Percentiles rank a stretch among this genome's conserved stretches.
Conservation (phyloP, 176 grass and related monocot genomes). For the Ensete glaucum region DNA sequence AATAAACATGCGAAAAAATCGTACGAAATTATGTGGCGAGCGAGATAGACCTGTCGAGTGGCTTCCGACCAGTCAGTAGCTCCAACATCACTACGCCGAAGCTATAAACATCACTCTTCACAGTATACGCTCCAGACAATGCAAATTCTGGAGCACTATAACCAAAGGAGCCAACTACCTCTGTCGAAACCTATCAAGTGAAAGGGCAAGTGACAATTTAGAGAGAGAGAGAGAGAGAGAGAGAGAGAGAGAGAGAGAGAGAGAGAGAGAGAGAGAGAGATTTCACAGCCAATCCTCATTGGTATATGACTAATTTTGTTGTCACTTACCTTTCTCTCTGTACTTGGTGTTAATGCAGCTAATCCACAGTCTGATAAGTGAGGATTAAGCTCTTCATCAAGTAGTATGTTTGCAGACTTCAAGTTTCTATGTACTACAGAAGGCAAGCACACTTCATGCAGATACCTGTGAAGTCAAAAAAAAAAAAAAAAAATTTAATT, state of each 20-base stretch:
- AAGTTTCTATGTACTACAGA: conserved; percentile 91
- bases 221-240: not conserved
- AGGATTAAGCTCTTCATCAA: conserved; percentile 92
- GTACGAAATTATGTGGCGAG: conserved; percentile 3
- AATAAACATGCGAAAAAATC: not conserved
- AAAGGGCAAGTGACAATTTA: not conserved
- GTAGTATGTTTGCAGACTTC: conserved; percentile 90
- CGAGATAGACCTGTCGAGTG: conserved; percentile 67
- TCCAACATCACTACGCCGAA: conserved; percentile 99
- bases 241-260: not conserved
- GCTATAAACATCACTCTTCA: conserved; percentile 98
- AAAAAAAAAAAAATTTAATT: not conserved
- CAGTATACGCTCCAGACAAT: conserved; percentile 93
- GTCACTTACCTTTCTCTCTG: conserved; percentile 68
- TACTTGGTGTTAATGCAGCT: conserved; percentile 79
- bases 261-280: not conserved
- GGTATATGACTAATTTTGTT: not conserved
- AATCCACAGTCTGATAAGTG: conserved; percentile 93
- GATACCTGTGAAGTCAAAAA: conserved; percentile 38
- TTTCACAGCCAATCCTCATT: not conserved
- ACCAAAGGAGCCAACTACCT: conserved; percentile 89
- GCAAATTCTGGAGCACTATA: conserved; percentile 97
- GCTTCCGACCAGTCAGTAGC: conserved; percentile 85
- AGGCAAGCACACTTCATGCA: conserved; percentile 97
- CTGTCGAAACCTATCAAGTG: conserved; percentile 50